A percentile compares a stretch with the other conserved stretches of the same genome.
phyloP scores from a whole-genome alignment of 495 filamentous ascomycete species.

The Pseudoneurospora amorphoporcata region DNA sequence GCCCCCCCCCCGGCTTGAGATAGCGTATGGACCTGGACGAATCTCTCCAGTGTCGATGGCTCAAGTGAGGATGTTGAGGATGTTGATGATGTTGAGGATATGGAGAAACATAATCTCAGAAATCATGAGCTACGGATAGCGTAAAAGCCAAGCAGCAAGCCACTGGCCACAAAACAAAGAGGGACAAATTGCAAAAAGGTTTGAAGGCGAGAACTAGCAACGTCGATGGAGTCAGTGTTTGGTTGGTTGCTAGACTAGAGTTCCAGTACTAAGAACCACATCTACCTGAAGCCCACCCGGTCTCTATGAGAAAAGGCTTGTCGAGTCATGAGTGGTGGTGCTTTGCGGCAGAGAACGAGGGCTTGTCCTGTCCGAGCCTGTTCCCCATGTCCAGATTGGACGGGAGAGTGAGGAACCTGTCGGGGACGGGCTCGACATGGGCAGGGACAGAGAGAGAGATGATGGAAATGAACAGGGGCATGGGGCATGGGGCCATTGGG shows the following conservation, averaged over 20 bases:
- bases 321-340: background rate
- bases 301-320: background rate
- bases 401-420: background rate
- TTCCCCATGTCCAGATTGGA: background rate
- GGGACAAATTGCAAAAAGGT: background rate
- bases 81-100: background rate
- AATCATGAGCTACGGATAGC: background rate
- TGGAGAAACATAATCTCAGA: background rate
- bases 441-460: background rate
- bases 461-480: conserved; percentile 4
- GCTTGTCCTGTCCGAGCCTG: background rate
- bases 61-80: background rate
- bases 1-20: no score
- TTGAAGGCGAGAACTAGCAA: background rate
- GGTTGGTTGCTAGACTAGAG: background rate
- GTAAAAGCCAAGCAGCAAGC: background rate
- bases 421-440: background rate
- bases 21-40: background rate
- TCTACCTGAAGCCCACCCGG: background rate
- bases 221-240: background rate
- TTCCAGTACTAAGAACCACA: background rate
- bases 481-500: background rate
- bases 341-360: background rate
- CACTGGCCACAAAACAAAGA: background rate
- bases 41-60: background rate